Base-by-base conservation (phyloP, 179 eudicot genomes). In the Silene coronaria region DNA sequence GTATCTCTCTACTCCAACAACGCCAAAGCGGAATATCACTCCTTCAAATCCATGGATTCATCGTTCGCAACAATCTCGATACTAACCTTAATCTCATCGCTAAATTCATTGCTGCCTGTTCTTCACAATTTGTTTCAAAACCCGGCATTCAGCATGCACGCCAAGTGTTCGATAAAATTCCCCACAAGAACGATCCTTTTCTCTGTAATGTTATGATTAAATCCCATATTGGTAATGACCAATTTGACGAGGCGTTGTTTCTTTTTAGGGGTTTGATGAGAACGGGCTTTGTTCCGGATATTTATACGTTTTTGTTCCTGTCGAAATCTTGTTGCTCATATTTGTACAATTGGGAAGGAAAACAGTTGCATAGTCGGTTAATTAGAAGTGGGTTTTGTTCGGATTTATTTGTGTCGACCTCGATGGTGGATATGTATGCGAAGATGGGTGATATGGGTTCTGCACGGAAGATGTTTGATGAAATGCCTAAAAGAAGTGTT, bases 361-460 rank as follows among this genome's bases (percentile, higher is more conserved):
- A 67, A 66, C 86, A 82, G 72, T 36, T 93, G 51, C 96, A 93
- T 85, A 66, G 58, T 70, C 81, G 81, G 72, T 88, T 88, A 0
- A 66, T 86, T 57, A 87, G 77, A 85, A 63, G 17, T 83, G 96
- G 95, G 77, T 87, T 82, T 81, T 3, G 34, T 6, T 78, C 71
- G 19, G 86, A 88, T 84, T 81, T 89, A 81, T 87, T 82, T 79
- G 83, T 85, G 62, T 78, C 81, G 22, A 93, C 92, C 1, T 72
- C 95, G 3, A 71, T 89, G 61, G 88, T 93, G 19, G 90, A 88
- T 73, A 87, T 88, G 96, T 93, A 91, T 76, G 88, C 84, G 4
- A 91, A 88, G 59, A 78, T 84, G 79, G 86, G 85, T 67, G 53
- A 70, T 65, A 87, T 93, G 90, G 80, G 22, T 22, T 82, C 72